Evolutionary conservation across 208 protist genomes (phyloP), one percentile per base, ranked within the genome.

Genomic region (Trypanosoma platydactyli): DNA sequence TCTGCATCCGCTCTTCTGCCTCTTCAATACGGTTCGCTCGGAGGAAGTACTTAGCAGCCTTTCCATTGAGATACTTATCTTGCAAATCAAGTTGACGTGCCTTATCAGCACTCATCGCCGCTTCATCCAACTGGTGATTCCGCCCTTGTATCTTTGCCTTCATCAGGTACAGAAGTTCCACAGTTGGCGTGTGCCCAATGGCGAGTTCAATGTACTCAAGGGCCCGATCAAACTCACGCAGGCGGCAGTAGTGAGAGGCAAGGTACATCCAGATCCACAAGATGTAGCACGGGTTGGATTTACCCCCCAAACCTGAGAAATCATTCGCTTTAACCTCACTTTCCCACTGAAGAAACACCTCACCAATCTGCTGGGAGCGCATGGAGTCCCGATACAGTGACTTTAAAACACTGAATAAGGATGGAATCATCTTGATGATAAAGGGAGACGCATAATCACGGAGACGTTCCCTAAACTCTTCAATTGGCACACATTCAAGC

Each of bases 1-100:
- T 63, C 55, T 88, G 82, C 77, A 98, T 89, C 33, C 80, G 93
- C 22, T 79, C 59, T 64, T 96, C 81, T 1, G 91, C 97, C 50
- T 89, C 79, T 41, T 79, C 70, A 30, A 94, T 68, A n/a, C 92
- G 48, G 65, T 94, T 95, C 40, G 83, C 84, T 38, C 93, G 81
- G 24, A 98, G 80, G 41, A 87, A 87, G 75, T 98, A 98, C 55
- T 96, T 96, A 35, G 84, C 92, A 27, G 85, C 81, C 76, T 98
- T 97, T 30, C 91, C 93, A 76, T 98, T 98, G 25, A 98, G 64
- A 77, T 94, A 98, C 68, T 98, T 92, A 78, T 99, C 97, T 45
- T 97, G 94, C n/a, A 97, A 75, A 82, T 99, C 98, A 15, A 99
- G 73, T 57, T 76, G 48, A 24, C 97, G 85, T 24, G 97, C 97